Evolutionary conservation across 2,329 filamentous ascomycete species (phyloP), one percentile per base, ranked within the genome.

Genomic region (Fusarium pseudonygamai): DNA sequence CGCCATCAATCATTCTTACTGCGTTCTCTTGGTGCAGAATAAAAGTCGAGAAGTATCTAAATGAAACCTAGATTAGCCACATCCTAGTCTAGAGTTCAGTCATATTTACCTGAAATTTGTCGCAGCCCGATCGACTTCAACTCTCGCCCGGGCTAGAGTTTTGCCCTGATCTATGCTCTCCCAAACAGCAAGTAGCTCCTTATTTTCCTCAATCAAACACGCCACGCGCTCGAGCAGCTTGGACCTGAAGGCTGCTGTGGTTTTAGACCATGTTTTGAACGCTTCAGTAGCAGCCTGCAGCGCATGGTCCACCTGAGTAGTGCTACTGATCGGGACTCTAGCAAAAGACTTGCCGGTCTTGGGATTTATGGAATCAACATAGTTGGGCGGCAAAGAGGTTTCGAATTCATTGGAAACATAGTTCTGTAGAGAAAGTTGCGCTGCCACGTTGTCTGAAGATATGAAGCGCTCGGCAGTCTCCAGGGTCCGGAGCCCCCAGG

Each of bases 41-140:
- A 14, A 46, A 46, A 20, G 24, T 46, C 4, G 43, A 6, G 8
- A 46, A 46, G 6, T 46, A 46, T 20, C 24, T 26, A 14, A 20
- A 5, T 1, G 3, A 45, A 8, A 4, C 1, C 7, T 7, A 3
- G 3, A 3, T 45, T 9, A 45, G 24, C 5, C 7, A 10, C 1
- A 26, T 20, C 1, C 16, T 45, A 8, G 11, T 26, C 7, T 8
- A 45, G 7, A 13, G 16, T 13, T 26, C 7, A 7, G 16, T 6
- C 0, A 0, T 4, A 26, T 7, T 14, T 4, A 46, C 24, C 43
- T 46, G 43, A 28, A 46, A 20, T 46, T 46, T 14, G 43, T 46
- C 43, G 24, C 43, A 28, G 43, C 43, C 18, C 43, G 43, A 10
- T 28, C 43, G 5, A 46, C 24, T 28, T 46, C 43, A 5, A 28